phyloP scores from a whole-genome alignment of 73 alveolate genomes.

The Paramecium octaurelia region DNA sequence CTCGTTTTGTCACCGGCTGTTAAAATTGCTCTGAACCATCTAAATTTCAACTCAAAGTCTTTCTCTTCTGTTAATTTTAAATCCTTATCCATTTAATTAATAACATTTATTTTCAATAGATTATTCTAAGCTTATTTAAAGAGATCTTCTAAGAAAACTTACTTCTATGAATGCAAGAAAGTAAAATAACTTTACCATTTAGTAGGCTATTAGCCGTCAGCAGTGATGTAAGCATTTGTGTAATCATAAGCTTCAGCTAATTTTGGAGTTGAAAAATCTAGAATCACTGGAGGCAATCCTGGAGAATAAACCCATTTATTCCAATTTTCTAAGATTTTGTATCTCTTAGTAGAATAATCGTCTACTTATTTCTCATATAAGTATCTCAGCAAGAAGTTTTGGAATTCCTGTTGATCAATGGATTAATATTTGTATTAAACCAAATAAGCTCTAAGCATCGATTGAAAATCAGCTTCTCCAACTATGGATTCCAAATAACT shows the following conservation, averaged over 20 bases:
- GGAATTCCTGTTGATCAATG: constrained; percentile 60
- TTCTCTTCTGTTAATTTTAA: background rate
- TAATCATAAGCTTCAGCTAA: background rate
- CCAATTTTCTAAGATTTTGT: background rate
- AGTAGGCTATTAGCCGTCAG: background rate
- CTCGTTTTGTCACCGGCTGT: background rate
- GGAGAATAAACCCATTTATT: background rate
- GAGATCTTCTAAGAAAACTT: background rate
- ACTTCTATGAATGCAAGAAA: background rate
- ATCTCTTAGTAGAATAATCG: background rate
- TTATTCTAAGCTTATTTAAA: background rate
- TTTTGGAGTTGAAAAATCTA: background rate
- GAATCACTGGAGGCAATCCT: background rate
- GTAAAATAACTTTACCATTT: background rate
- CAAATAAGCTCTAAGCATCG: constrained; percentile 66
- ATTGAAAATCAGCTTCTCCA: background rate
- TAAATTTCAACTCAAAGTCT: background rate
- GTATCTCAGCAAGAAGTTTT: background rate
- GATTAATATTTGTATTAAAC: constrained; percentile 50
- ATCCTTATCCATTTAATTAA: background rate
- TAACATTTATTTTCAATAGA: background rate
- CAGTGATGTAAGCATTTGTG: background rate
- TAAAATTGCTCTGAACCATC: constrained; percentile 15
- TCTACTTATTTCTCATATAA: background rate
- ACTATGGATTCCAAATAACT: background rate